phyloP scores from a whole-genome alignment of 1,284 basidiomycete genomes.

The Afroboletus lepidellus region DNA sequence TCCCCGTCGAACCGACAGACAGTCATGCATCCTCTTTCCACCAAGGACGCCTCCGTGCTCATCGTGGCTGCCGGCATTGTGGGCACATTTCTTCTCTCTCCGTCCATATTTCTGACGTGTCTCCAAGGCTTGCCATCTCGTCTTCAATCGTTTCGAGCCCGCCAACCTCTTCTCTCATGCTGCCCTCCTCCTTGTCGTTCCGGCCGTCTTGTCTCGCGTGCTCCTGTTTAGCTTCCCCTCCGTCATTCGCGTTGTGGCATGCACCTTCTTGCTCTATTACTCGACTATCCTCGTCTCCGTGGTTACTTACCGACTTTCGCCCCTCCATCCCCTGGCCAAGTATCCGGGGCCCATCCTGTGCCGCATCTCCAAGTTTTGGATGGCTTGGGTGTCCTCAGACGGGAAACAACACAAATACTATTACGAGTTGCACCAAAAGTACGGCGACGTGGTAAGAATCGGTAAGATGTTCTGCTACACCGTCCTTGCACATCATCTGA shows the following conservation, averaged over 20 bases:
- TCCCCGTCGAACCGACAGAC: conserved; percentile 19
- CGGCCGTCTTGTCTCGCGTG: conserved; percentile 18
- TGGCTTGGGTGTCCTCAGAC: conserved; percentile 32
- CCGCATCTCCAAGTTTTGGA: conserved; percentile 38
- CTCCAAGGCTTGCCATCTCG: conserved; percentile 28
- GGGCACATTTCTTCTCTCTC: conserved; percentile 4
- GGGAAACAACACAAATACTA: conserved; percentile 39
- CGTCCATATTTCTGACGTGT: conserved; percentile 11
- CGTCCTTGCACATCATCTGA: conserved; percentile 1
- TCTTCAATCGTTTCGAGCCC: conserved; percentile 37
- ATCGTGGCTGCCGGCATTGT: conserved; percentile 26
- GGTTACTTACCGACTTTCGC: conserved; percentile 36
- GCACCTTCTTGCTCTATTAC: conserved; percentile 30
- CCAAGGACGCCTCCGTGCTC: conserved; percentile 23
- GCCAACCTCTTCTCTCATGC: conserved; percentile 27
- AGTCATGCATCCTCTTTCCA: conserved; percentile 21
- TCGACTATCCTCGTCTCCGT: conserved; percentile 31
- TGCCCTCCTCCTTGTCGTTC: conserved; percentile 24
- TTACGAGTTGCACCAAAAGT: conserved; percentile 29
- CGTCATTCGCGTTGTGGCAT: conserved; percentile 7
- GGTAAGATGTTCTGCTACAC: conserved; percentile 21
- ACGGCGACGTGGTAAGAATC: conserved; percentile 39
- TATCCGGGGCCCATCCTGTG: conserved; percentile 36
- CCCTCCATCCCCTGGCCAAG: conserved; percentile 33
- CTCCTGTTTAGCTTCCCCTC: conserved; percentile 18